Conservation (phyloP, 495 filamentous ascomycete species). For the Hypoxylon subgilvum region DNA sequence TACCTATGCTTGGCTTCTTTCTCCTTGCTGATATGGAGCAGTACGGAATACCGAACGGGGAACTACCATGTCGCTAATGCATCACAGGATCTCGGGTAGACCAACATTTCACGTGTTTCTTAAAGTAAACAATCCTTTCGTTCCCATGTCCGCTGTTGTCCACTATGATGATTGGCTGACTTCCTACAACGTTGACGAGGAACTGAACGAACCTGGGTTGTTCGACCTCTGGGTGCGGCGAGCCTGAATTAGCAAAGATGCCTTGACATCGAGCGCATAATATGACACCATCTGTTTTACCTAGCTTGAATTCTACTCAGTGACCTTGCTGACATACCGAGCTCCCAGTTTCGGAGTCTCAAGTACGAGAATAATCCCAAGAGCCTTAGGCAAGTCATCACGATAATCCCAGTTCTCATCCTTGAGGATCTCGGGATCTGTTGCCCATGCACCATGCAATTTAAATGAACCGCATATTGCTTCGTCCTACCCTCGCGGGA, state of each 20-base stretch:
- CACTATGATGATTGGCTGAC: background rate
- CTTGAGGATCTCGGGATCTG: constrained; percentile 38
- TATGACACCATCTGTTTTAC: constrained; percentile 31
- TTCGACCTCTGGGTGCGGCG: constrained; percentile 3
- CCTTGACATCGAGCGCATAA: constrained; percentile 31
- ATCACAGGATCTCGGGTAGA: constrained; percentile 5
- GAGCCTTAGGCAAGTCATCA: constrained; percentile 8
- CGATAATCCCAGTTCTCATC: constrained; percentile 22
- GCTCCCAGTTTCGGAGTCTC: no score
- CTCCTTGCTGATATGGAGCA: constrained; percentile 7
- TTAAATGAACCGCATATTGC: constrained; percentile 36
- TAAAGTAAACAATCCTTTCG: constrained; percentile 31
- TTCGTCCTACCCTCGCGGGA: constrained; percentile 32
- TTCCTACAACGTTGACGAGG: background rate
- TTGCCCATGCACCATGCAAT: constrained; percentile 32
- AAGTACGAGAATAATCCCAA: background rate
- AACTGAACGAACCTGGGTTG: background rate
- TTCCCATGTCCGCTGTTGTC: no score
- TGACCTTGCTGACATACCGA: constrained; percentile 2
- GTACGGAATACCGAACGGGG: background rate
- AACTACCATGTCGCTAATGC: constrained; percentile 17
- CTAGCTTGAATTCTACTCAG: constrained; percentile 7
- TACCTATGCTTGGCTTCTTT: constrained; percentile 1
- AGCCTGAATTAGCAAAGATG: constrained; percentile 7
- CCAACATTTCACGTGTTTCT: constrained; percentile 13